Base-by-base conservation (phyloP, 192 early-diverging fungal species). In the Linnemannia hyalina region DNA sequence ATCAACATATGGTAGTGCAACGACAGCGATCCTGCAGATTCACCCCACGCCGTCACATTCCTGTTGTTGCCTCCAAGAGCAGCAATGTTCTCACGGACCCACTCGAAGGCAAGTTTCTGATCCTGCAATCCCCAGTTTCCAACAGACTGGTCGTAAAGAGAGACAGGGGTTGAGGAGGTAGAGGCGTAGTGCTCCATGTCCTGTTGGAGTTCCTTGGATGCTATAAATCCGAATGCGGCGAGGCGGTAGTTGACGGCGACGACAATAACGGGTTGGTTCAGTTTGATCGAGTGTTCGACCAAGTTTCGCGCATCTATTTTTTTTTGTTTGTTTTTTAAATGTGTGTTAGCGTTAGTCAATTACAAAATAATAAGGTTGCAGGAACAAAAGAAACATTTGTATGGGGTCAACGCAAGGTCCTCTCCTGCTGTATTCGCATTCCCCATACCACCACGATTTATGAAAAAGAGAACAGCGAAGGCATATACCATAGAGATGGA, bases 231-330 rank as follows among this genome's bases (percentile, higher is more conserved):
- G 38, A 87, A 82, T 22, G 76, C 47, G 68, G 90, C 88, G 16
- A 91, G 77, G 35, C 92, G 90, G 77, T 93, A 91, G 74, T 90
- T 91, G 73, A 90, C 41, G 22, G 68, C 74, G n/a, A 93, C 89
- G 44, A 93, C 75, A 16, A 91, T 82, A 0, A 90, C 83, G 44
- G 87, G 87, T 49, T 76, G 77, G 32, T 78, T 65, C 5, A 80
- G 38, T 72, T 74, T 22, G 26, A 88, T 69, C 0, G 87, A 88
- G 15, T 70, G 74, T 20, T 76, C 32, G 4, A 88, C 87, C 42
- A 88, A 68, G 29, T 70, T 88, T 10, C 47, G 52, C 1, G 81
- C 68, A 77, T 83, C 81, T 84, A 70, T 26, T 13, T 23, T 32
- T 23, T 1, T 26, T 65, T 35, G 35, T 35, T 4, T 32, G 60